Base-by-base conservation (phyloP, 1,284 basidiomycete genomes). In the Vanrija pseudolonga region DNA sequence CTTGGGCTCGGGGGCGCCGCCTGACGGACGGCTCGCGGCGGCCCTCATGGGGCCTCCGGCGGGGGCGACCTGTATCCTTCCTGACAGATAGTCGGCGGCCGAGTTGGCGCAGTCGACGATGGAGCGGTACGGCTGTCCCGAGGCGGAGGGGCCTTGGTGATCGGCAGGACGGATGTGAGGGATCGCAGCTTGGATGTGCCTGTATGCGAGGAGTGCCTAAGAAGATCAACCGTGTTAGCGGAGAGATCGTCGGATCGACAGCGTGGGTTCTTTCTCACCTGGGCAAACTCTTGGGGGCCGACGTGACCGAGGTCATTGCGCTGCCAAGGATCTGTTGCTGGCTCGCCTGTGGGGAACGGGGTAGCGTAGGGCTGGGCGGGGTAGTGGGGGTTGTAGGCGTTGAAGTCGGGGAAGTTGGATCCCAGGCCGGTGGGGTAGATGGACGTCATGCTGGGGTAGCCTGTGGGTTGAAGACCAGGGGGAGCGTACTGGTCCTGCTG, bases 21-120 rank as follows among this genome's bases (percentile, higher is more conserved):
- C 22, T n/a, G 39, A 22, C 17, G 45, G 20, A 17, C 24, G 22
- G 26, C 32, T 14, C 6, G 12, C 28, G 18, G 32, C 20, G 11
- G 23, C 19, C 9, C 18, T 36, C 18, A 18, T 32, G 9, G 18
- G 5, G 11, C 47, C 39, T 3, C 11, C 19, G 5, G 36, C 32
- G 19, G 41, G 37, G 19, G 11, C 20, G 22, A 43, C 24, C 32
- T 20, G 47, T 7, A 18, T 43, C 22, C 44, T 17, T 7, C 68
- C 70, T 1, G 64, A 57, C 11, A 72, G 52, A 12, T 67, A 45
- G 17, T 50, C 47, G 9, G 60, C 44, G 6, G 61, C 68, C 11
- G 62, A 62, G n/a, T 51, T 42, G 3, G 72, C 60, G 8, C 68
- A 61, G 18, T 60, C 55, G 18, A 71, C 42, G 6, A 73, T 50